phyloP scores from a whole-genome alignment of 225 moss, liverwort and hornwort species.

The Lunularia cruciata region DNA sequence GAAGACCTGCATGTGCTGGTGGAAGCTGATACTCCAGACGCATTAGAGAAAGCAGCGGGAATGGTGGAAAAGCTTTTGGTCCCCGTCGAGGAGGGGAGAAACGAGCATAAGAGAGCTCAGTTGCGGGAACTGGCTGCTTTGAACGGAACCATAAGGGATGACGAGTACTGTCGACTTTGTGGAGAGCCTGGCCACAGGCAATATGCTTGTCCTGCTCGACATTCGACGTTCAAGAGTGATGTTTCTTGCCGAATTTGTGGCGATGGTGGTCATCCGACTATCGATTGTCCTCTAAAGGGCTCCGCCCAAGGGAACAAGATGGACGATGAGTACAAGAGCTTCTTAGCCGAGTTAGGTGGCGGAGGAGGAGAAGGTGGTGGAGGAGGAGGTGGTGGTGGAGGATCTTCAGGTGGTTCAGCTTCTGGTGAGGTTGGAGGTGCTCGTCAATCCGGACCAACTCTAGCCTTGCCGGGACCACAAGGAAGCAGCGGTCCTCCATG shows the following conservation, averaged over 20 bases:
- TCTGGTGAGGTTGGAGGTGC: slow-evolving; percentile 72
- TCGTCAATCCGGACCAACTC: slow-evolving; percentile 65
- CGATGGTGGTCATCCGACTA: slow-evolving; percentile 99
- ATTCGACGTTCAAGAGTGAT: slow-evolving; percentile 97
- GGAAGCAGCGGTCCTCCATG: slow-evolving; percentile 70
- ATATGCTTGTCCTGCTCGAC: slow-evolving; percentile 93
- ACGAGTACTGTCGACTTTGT: slow-evolving; percentile 96
- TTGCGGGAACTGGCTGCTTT: slow-evolving; percentile 92
- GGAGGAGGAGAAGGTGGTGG: slow-evolving; percentile 68
- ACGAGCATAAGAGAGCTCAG: slow-evolving; percentile 96
- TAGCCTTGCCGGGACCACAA: slow-evolving; percentile 85
- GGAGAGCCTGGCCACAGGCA: slow-evolving; percentile 98
- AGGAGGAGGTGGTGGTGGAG: slow-evolving; percentile 52
- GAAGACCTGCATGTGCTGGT: slow-evolving; percentile 95
- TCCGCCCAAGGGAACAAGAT: slow-evolving; percentile 98
- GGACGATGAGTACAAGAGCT: slow-evolving; percentile 99
- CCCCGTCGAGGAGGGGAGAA: slow-evolving; percentile 94
- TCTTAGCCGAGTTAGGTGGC: slow-evolving; percentile 94
- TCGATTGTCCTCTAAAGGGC: slow-evolving; percentile 95
- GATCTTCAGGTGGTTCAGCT: slow-evolving; percentile 43
- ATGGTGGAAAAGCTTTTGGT: slow-evolving; percentile 98
- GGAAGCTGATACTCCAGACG: slow-evolving; percentile 94
- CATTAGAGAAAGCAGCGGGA: slow-evolving; percentile 86
- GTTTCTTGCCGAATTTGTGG: slow-evolving; percentile 97
- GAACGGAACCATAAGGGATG: slow-evolving; percentile 96